Percentiles rank a stretch among this genome's conserved stretches.
phyloP scores from a whole-genome alignment of 164 flowering plant genomes.

The Magnolia kwangsiensis region DNA sequence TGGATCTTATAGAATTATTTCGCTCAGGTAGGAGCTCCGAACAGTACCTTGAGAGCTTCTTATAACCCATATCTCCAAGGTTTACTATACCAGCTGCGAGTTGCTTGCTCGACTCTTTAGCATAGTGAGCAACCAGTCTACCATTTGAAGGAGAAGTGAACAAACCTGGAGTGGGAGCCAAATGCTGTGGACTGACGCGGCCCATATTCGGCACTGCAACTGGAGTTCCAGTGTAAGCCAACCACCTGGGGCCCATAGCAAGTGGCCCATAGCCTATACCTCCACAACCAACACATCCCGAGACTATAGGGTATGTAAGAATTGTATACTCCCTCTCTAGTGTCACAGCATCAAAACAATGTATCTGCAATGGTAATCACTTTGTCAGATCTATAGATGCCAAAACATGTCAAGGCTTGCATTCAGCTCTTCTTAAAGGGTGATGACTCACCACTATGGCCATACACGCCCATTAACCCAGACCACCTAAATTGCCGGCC shows the following conservation, averaged over 20 bases:
- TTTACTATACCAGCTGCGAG: constrained; percentile 80
- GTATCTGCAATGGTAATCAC: constrained; percentile 48
- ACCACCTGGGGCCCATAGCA: constrained; percentile 83
- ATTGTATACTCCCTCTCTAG: constrained; percentile 64
- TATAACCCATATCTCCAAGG: constrained; percentile 74
- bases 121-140: constrained; percentile 69
- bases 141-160: constrained; percentile 49
- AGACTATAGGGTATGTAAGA: constrained; percentile 53
- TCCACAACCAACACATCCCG: constrained; percentile 42
- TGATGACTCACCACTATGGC: too few species aligned
- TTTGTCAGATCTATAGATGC: neutral
- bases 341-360: constrained; percentile 68
- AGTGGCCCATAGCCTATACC: constrained; percentile 69
- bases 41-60: constrained; percentile 67
- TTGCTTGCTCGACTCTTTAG: constrained; percentile 81
- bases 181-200: constrained; percentile 62
- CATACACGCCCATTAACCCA: too few species aligned
- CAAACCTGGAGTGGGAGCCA: constrained; percentile 44
- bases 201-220: constrained; percentile 40
- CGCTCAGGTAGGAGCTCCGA: constrained; percentile 67
- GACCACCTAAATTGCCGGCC: too few species aligned
- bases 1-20: constrained; percentile 34
- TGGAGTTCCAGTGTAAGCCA: constrained; percentile 76
- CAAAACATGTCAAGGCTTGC: too few species aligned
- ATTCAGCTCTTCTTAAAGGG: too few species aligned